Percentiles rank a stretch among this genome's conserved stretches.
Evolutionary conservation across 2,329 filamentous ascomycete genomes (phyloP).

Genomic region (Shiraia bambusicola): DNA sequence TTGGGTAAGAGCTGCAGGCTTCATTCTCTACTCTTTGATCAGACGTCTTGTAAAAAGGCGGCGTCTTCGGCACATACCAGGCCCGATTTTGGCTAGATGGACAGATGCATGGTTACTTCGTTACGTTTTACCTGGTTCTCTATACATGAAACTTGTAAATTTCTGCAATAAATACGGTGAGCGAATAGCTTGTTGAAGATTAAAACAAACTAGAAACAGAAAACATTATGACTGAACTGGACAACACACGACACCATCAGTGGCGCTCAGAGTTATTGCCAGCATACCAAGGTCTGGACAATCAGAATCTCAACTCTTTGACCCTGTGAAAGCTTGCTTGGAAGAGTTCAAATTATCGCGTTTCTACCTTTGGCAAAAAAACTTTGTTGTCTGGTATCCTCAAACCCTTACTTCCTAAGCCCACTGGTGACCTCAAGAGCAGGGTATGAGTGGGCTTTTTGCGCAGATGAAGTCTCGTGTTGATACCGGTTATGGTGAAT

Average conservation of each 20-base stretch:
- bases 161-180: neutral
- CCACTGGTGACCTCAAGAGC: neutral
- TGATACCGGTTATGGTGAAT: neutral
- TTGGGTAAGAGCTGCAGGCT: neutral
- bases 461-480: neutral
- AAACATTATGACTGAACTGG: neutral
- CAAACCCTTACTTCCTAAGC: neutral
- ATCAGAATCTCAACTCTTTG: neutral
- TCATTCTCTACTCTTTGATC: neutral
- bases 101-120: conserved; percentile 1
- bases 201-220: neutral
- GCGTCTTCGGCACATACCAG: neutral
- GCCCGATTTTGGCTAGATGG: neutral
- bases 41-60: neutral
- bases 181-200: neutral
- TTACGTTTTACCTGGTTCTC: neutral
- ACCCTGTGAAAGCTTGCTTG: neutral
- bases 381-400: neutral
- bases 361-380: neutral
- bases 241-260: neutral
- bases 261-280: neutral
- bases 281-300: neutral
- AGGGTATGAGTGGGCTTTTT: neutral
- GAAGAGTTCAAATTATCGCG: neutral
- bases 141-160: neutral